Evolutionary conservation across 1,139 yeast species (phyloP), one percentile per base, ranked within the genome.

Genomic region (Pichia norvegensis): DNA sequence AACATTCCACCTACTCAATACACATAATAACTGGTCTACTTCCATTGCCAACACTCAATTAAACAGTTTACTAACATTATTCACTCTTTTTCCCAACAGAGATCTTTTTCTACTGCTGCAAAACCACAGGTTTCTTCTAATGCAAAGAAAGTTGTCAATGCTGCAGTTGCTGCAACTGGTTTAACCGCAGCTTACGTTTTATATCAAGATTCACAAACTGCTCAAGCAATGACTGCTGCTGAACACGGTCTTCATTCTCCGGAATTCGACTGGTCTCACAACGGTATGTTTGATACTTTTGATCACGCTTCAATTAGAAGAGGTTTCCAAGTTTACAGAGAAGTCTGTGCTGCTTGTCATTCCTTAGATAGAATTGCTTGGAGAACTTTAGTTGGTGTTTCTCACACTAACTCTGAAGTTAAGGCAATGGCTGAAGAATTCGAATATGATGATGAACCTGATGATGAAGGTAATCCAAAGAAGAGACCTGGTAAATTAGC

Each of bases 241-340:
- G 99, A 92, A 73, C 97, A 92, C 70, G 99, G 99, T 59, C 78
- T 92, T 66, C 98, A 92, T 68, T 82, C 98, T 40, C 96, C 97
- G 55, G 80, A 81, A 52, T 90, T 76, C 68, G 84, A 80, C 51
- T 92, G 98, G 98, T 77, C 96, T 42, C 97, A 92, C 70, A 81
- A 78, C 63, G 97, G 95, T 62, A 84, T 88, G 80, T 79, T 90
- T 62, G 83, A 82, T 57, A 78, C 96, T 46, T 94, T 88, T 60
- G 98, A 92, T 74, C 99, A 92, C 68, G 90, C 88, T 51, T 83
- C 95, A 45, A 86, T 92, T 63, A 86, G 99, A 77, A 88, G 99
- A 78, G 99, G 99, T 59, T 92, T 83, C 81, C 97, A 88, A 69
- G 99, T 92, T 52, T 92, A 92, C 78, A 85, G 88, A 69, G 99